Evolutionary conservation across 75 land plant species (phyloP), one percentile per base, ranked within the genome.

Genomic region (Pinus taeda): DNA sequence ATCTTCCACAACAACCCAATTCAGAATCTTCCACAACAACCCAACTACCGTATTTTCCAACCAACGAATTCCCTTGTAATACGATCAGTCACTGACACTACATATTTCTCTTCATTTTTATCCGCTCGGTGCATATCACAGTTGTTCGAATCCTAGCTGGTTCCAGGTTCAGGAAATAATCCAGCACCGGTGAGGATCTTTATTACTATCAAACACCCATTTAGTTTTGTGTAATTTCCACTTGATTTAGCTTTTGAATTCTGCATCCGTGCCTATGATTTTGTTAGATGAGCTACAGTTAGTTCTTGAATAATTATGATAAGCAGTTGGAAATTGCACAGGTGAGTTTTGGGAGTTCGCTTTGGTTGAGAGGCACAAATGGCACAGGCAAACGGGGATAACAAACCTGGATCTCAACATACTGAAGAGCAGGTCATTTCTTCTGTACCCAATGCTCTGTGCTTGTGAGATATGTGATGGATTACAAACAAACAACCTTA

Each of bases 381-480:
- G 71, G 71, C 71, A 39, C n/a, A 42, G 11, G 21, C 20, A 42
- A 69, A 3, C 42, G 71, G 55, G 53, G 71, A 42, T n/a, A 7
- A 45, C n/a, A 69, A 42, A 3, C 14, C 71, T 39, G 71, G 22
- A 69, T 42, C 9, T 69, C 71, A 69, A 20, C 45, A 53, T 42
- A 42, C 71, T 42, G 71, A 69, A 69, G 71, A 69, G 42, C 71
- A 69, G 71, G 71, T 69, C 24, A 36, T 42, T 9, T 69, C 24
- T 4, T 3, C 11, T 69, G 53, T 11, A 69, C 71, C 24, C 14
- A 18, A 37, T 9, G 55, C 1, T 49, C 55, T 49, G 55, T 49
- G 55, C 55, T 11, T 49, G 55, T 2, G 55, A 49, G 55, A 49
- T 9, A 9, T 49, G 55, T 49, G 55, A 11, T 49, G 55, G 55